Evolutionary conservation across 2,329 filamentous ascomycete species (phyloP), one percentile per base, ranked within the genome.

Genomic region (Botrytis paeoniae): DNA sequence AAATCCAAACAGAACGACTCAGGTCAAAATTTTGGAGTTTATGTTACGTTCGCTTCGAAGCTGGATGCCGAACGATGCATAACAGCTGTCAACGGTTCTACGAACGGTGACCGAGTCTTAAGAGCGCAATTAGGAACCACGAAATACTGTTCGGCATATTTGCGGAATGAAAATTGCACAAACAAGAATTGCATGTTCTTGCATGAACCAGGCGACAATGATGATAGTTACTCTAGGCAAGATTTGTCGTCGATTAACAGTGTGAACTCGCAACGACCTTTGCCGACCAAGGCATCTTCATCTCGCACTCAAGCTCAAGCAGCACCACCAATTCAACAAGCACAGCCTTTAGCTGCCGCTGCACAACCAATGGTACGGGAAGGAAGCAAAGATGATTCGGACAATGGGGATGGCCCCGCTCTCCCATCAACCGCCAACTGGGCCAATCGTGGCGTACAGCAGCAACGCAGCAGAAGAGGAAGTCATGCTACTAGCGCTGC

Each of bases 151-250:
- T 99, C 96, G 0, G 95, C 96, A 6, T 99, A 97, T 86, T 86
- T 99, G 29, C 92, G 97, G 73, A 94, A 97, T 77, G 96, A 99
- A 82, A 92, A 91, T 77, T 99, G 96, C 83, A 94, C 93, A 73
- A 99, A 99, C 80, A 91, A 95, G 69, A 95, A 96, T 75, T 99
- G 96, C 85, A 99, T 98, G 89, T 99, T 99, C 82, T 84, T 99
- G 69, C 96, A 99, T 80, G 97, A 99, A 83, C 93, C 96, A 57
- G 97, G 96, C n/a, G 96, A 99, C 80, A 96, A 98, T 78, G 95
- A 96, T 77, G 95, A 98, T 80, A 98, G 94, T 83, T 98, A 97
- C 81, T 97, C 94, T 14, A 89, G 96, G 65, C 94, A 98, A 81
- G 95, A 98, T 82, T 84, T 98, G 54, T 98, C 95, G 1, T 97